These are phyloP conservation scores for Colletotrichum aenigma DNA, from an alignment of 2,329 filamentous ascomycete species.

Conservation along the genomic window DNA sequence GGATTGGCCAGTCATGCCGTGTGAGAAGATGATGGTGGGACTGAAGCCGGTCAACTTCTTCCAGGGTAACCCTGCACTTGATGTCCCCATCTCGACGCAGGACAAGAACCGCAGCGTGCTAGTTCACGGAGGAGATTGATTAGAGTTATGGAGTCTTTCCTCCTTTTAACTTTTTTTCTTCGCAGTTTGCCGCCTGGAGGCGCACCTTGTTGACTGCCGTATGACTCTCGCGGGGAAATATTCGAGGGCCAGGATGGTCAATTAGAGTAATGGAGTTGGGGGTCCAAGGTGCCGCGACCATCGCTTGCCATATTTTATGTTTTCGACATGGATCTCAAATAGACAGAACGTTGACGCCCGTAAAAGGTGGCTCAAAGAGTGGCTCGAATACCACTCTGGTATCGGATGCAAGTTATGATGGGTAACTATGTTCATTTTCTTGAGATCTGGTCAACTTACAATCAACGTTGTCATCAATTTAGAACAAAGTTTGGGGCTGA, in stretches of 20 bases:
- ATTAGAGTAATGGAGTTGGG: not conserved
- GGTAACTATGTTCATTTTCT: not conserved
- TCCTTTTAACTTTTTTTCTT: too few relatives aligned
- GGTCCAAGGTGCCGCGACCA: not conserved
- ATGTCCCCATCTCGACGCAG: constrained; percentile 48
- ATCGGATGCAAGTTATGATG: not conserved
- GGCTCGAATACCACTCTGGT: not conserved
- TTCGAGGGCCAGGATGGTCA: too few relatives aligned
- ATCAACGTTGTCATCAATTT: not conserved
- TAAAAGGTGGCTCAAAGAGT: not conserved
- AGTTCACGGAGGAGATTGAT: not conserved
- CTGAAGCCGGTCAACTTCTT: constrained; percentile 62
- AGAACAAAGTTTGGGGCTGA: not conserved
- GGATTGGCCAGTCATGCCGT: constrained; percentile 74
- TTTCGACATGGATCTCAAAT: not conserved
- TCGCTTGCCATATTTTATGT: not conserved
- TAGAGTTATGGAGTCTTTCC: not conserved
- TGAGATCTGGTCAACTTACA: rapidly evolving
- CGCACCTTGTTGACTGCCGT: too few relatives aligned
- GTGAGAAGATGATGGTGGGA: constrained; percentile 56
- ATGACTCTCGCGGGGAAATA: too few relatives aligned
- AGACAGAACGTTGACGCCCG: rapidly evolving
- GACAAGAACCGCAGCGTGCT: constrained; percentile 37
- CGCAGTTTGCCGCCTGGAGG: too few relatives aligned
- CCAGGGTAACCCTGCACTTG: constrained; percentile 51